Conservation (phyloP, 495 filamentous ascomycete species). For the Aspergillus panamensis region DNA sequence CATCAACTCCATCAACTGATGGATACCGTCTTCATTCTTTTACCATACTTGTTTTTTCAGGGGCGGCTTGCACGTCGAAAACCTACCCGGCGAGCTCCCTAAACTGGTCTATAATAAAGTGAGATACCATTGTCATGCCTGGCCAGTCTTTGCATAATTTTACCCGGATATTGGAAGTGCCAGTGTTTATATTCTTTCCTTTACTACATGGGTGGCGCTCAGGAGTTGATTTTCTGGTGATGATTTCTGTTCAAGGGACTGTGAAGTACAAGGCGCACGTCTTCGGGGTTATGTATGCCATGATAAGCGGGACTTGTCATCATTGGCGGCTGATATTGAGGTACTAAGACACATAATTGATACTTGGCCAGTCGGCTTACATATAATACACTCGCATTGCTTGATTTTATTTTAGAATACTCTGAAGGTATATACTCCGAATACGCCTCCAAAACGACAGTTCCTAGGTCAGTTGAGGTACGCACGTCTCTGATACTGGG, state of each 20-base stretch:
- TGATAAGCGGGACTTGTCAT: slow-evolving; percentile 28
- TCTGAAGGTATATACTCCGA: background rate
- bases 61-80: background rate
- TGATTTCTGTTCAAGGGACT: slow-evolving; percentile 5
- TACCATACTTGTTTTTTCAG: background rate
- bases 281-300: slow-evolving; percentile 20
- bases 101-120: background rate
- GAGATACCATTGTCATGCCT: background rate
- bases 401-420: background rate
- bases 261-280: slow-evolving; percentile 10
- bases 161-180: background rate
- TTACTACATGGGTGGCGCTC: slow-evolving; percentile 13
- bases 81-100: background rate
- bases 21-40: background rate
- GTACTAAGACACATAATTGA: slow-evolving; percentile 25
- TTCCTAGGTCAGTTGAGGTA: too few relatives aligned
- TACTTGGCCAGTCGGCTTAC: slow-evolving; percentile 17
- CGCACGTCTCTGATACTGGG: too few relatives aligned
- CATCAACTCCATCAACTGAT: too few relatives aligned
- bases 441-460: too few relatives aligned
- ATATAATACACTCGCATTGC: slow-evolving; percentile 21
- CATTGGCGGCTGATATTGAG: slow-evolving; percentile 18
- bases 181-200: slow-evolving; percentile 2
- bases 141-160: background rate
- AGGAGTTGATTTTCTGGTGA: slow-evolving; percentile 7